A percentile compares a stretch with the other conserved stretches of the same genome.
Conservation (phyloP, 2,329 filamentous ascomycete genomes). For the Sporothrix humicola region DNA sequence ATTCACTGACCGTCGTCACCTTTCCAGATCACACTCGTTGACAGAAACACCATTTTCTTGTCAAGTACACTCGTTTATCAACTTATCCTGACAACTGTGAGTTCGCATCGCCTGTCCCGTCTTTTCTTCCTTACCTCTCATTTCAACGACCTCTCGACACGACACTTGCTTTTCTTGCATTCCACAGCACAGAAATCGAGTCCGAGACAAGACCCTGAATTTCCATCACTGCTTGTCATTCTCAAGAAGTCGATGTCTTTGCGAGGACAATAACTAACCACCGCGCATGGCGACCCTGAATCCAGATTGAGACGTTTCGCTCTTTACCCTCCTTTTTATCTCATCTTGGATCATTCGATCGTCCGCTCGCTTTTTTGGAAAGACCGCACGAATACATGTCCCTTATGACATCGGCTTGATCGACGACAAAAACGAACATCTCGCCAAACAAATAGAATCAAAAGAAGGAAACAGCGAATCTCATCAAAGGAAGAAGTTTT, state of each 20-base stretch:
- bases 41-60: constrained; percentile 48
- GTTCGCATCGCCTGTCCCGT: constrained; percentile 38
- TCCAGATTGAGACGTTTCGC: constrained; percentile 25
- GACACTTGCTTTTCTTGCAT: background rate
- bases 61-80: constrained; percentile 65
- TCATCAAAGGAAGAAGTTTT: background rate
- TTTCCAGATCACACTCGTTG: constrained; percentile 55
- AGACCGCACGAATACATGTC: constrained; percentile 19
- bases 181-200: background rate
- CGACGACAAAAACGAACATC: background rate
- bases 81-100: constrained; percentile 55
- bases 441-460: constrained; percentile 11
- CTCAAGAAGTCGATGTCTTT: background rate
- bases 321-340: constrained; percentile 26
- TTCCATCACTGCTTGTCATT: background rate
- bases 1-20: constrained; percentile 38
- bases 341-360: constrained; percentile 30
- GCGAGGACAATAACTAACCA: constrained; percentile 7
- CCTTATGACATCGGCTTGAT: constrained; percentile 30
- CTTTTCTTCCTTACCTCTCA: background rate
- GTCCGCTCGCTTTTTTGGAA: constrained; percentile 34
- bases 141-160: background rate
- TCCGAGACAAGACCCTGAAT: background rate
- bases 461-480: constrained; percentile 20
- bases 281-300: constrained; percentile 23